Evolutionary conservation across 140 eudicot genomes (phyloP).

Genomic region (Ambrosia hybrid): DNA sequence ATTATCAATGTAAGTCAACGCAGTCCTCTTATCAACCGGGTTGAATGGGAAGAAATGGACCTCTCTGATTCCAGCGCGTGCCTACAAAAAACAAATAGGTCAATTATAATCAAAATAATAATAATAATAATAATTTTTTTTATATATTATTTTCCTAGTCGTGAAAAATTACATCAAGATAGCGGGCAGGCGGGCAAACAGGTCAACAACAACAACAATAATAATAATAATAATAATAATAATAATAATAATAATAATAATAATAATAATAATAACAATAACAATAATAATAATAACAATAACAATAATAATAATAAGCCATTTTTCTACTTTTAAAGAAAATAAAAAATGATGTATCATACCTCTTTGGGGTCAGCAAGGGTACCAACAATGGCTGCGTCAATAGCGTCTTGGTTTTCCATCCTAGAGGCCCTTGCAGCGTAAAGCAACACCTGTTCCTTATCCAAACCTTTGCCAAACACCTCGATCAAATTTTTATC

Average conservation of each 20-base stretch:
- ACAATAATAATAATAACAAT: neutral
- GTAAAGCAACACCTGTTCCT: slow-evolving; percentile 72
- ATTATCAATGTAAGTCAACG: slow-evolving; percentile 76
- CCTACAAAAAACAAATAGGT: slow-evolving; percentile 40
- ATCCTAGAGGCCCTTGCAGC: slow-evolving; percentile 91
- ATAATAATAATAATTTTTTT: no score
- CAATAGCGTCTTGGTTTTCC: slow-evolving; percentile 94
- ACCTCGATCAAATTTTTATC: slow-evolving; percentile 85
- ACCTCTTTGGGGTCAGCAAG: slow-evolving; percentile 98
- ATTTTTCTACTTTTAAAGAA: no score
- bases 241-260: neutral
- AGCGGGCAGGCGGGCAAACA: no score
- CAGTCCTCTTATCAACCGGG: slow-evolving; percentile 97
- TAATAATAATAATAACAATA: neutral
- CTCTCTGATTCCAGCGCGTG: slow-evolving; percentile 86
- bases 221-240: neutral
- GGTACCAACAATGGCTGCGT: slow-evolving; percentile 85
- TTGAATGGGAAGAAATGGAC: slow-evolving; percentile 91
- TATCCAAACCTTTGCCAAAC: slow-evolving; percentile 77
- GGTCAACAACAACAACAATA: no score
- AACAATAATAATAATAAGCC: neutral
- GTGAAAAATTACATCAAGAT: no score
- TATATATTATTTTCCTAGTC: no score
- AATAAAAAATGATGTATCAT: neutral
- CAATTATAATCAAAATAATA: neutral